Base-by-base conservation (phyloP, 2,329 filamentous ascomycete genomes). In the Ascochyta clinopodiicola region DNA sequence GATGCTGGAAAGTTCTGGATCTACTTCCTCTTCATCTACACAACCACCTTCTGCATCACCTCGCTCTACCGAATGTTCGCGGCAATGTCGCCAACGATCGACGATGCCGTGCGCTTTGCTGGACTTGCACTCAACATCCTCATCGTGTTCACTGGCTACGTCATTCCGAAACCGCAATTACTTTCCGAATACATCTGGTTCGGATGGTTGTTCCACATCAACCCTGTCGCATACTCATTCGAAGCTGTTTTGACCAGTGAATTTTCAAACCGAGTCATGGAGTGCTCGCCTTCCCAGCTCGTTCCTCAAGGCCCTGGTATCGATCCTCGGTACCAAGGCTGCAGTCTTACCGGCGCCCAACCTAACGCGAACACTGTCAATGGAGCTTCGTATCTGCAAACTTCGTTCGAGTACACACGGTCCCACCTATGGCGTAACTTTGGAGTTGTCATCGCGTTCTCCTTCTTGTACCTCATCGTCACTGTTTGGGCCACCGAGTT, bases 381-480 rank as follows among this genome's bases (percentile, higher is more conserved):
- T 29, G 87, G 87, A 31, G 69, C 78, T 2, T 75, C 75, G 21
- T 90, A 88, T 63, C 68, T 88, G 2, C 62, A 76, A 9, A 78
- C 79, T 0, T 80, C 80, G 7, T 89, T 84, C 71, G 77, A 81
- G 39, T 88, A 87, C 64, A 80, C 80, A 0, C 77, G 85, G 17
- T 76, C 75, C 24, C 80, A 89, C 64, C 73, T 88, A 0, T 89
- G 87, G 80, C 86, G 90, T 3, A 92, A 94, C 70, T 92, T 90
- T 66, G 90, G 88, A 29, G 87, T 93, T 3, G 76, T 95, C 1
- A 86, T 93, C 62, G 90, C 88, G 0, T 95, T 91, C 62, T 84
- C 86, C 1, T 80, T 91, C 1, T 81, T 92, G 5, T 96, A 94
- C 68, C 84, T 96, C 12, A 62, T 87, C 10, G 75, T 94, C 27